Evolutionary conservation across 768 basidiomycete species (phyloP).

Genomic region (Lactarius tabidus): DNA sequence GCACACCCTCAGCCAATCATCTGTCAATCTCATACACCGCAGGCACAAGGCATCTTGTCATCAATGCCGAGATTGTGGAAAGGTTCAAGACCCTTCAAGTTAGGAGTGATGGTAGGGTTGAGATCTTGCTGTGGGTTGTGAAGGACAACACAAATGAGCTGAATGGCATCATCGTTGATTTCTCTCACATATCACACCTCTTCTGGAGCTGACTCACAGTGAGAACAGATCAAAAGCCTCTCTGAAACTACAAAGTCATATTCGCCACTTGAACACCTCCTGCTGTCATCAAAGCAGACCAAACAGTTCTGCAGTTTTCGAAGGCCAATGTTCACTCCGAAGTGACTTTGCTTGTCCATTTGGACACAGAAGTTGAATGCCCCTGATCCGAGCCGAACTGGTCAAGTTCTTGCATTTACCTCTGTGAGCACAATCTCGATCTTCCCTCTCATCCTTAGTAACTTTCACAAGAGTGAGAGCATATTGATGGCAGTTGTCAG

Average conservation of each 20-base stretch:
- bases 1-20: constrained; percentile 69
- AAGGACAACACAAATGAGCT: constrained; percentile 53
- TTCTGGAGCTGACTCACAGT: not conserved
- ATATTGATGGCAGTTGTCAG: no score
- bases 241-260: constrained; percentile 72
- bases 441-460: no score
- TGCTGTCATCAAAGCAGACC: constrained; percentile 45
- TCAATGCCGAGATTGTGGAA: constrained; percentile 86
- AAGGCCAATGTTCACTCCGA: constrained; percentile 49
- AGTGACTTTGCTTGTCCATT: constrained; percentile 65
- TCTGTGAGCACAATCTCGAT: no score
- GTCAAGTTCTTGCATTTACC: no score
- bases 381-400: constrained; percentile 95
- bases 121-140: constrained; percentile 63
- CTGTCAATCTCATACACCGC: constrained; percentile 95
- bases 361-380: constrained; percentile 82
- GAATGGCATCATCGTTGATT: constrained; percentile 72
- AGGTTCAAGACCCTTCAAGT: constrained; percentile 75
- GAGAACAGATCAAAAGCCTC: constrained; percentile 65
- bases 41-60: constrained; percentile 78
- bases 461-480: no score
- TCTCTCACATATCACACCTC: not conserved
- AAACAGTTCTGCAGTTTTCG: constrained; percentile 70
- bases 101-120: constrained; percentile 80
- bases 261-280: constrained; percentile 49